phyloP scores from a whole-genome alignment of 129 eudicot genomes.

The Arctium lappa region DNA sequence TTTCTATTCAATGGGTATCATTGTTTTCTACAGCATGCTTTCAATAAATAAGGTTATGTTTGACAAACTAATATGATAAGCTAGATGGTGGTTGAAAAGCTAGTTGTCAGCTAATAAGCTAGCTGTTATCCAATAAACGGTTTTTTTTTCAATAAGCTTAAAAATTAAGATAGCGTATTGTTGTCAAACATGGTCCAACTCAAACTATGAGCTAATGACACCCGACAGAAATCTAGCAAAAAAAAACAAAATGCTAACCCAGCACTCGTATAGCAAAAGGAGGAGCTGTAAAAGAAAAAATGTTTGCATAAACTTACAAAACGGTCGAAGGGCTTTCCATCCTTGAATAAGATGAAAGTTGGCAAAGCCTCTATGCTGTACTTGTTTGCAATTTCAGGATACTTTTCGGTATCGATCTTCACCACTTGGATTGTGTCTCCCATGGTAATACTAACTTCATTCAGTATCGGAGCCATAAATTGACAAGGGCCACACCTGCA shows the following conservation, averaged over 20 bases:
- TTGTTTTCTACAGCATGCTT: too few relatives aligned
- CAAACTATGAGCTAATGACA: not conserved
- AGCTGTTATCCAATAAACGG: not conserved
- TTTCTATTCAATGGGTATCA: too few relatives aligned
- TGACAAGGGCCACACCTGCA: conserved; percentile 99
- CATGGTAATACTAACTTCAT: conserved; percentile 68
- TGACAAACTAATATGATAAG: too few relatives aligned
- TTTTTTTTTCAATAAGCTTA: too few relatives aligned
- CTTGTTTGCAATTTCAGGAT: conserved; percentile 75
- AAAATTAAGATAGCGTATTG: not conserved
- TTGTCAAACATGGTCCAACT: not conserved
- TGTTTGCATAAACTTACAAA: conserved; percentile 62
- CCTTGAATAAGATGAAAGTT: conserved; percentile 86
- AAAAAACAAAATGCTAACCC: not conserved
- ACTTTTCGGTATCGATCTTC: conserved; percentile 93
- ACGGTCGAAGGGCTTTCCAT: conserved; percentile 82
- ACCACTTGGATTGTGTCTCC: conserved; percentile 68
- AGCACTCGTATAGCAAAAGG: not conserved
- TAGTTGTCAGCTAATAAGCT: not conserved
- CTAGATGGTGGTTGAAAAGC: too few relatives aligned
- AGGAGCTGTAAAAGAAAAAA: not conserved
- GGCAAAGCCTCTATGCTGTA: conserved; percentile 90
- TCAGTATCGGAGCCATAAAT: conserved; percentile 83
- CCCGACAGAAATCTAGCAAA: not conserved
- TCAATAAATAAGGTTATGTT: too few relatives aligned